Conservation (phyloP, 257 asterid species). For the Thymus mandschuricus region DNA sequence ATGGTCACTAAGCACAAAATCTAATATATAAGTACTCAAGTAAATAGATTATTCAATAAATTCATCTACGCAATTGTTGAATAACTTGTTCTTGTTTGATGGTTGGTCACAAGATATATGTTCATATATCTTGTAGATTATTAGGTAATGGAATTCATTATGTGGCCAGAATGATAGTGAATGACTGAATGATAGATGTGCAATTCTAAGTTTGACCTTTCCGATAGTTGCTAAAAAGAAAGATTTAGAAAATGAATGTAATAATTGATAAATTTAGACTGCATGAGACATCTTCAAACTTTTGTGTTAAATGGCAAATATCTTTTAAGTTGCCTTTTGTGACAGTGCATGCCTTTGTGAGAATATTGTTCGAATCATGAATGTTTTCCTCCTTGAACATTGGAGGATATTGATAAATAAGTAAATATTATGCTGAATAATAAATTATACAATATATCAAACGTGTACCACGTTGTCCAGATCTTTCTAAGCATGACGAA, state of each 20-base stretch:
- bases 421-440: constrained; percentile 1
- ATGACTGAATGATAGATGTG: not conserved
- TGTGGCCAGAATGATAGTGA: constrained; percentile 17
- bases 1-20: not conserved
- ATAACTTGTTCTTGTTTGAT: constrained; percentile 10
- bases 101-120: not conserved
- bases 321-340: constrained; percentile 4
- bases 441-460: constrained; percentile 10
- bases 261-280: not conserved
- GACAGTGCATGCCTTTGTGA: not conserved
- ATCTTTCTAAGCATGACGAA: not conserved
- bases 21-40: not conserved
- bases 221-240: constrained; percentile 11
- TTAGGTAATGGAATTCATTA: constrained; percentile 11
- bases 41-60: not conserved
- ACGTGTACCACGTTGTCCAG: not conserved
- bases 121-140: not conserved
- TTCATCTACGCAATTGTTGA: not conserved
- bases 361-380: constrained; percentile 2
- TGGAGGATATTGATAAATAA: not conserved
- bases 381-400: not conserved
- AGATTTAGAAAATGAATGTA: not conserved
- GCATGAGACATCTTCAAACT: not conserved
- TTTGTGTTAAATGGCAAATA: not conserved
- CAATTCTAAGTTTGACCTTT: not conserved